phyloP scores from a whole-genome alignment of 2,329 filamentous ascomycete species.

The Exophiala sp. region DNA sequence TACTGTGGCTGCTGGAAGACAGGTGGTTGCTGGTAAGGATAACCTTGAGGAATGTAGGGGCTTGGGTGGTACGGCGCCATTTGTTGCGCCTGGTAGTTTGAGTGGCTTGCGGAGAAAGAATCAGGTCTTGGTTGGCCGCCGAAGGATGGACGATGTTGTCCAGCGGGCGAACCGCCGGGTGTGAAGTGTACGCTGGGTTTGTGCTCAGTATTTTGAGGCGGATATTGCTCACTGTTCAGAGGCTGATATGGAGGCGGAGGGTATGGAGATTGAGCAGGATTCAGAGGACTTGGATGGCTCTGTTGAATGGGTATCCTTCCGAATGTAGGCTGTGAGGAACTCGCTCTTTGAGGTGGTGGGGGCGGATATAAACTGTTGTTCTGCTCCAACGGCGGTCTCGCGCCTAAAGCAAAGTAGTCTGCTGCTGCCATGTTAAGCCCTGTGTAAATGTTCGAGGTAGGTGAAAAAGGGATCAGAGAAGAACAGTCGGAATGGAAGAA shows the following conservation, averaged over 20 bases:
- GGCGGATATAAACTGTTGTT: constrained; percentile 13
- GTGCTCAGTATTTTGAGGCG: neutral
- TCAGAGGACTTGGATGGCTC: constrained; percentile 12
- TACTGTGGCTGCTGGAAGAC: constrained; percentile 4
- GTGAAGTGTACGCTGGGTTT: constrained; percentile 25
- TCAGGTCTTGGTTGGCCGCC: constrained; percentile 12
- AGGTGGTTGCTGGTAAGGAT: constrained; percentile 16
- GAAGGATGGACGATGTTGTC: constrained; percentile 20
- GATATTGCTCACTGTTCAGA: constrained; percentile 7
- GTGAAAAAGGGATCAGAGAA: neutral
- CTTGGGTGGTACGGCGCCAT: constrained; percentile 9
- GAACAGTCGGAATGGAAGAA: neutral
- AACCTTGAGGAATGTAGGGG: constrained; percentile 10
- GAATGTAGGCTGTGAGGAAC: constrained; percentile 13
- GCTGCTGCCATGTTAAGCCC: constrained; percentile 24
- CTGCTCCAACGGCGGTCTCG: constrained; percentile 16
- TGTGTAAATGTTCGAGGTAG: neutral
- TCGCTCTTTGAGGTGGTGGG: constrained; percentile 11
- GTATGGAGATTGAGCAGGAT: constrained; percentile 11
- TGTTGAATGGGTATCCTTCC: constrained; percentile 6
- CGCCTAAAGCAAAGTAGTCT: constrained; percentile 23
- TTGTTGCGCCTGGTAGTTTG: constrained; percentile 16
- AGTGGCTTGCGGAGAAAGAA: constrained; percentile 14
- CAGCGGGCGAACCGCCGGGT: constrained; percentile 3
- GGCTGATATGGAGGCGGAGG: constrained; percentile 26